These are phyloP conservation scores for Phialemoniopsis sp. DNA, from an alignment of 2,329 filamentous ascomycete species.

Conservation along the genomic window DNA sequence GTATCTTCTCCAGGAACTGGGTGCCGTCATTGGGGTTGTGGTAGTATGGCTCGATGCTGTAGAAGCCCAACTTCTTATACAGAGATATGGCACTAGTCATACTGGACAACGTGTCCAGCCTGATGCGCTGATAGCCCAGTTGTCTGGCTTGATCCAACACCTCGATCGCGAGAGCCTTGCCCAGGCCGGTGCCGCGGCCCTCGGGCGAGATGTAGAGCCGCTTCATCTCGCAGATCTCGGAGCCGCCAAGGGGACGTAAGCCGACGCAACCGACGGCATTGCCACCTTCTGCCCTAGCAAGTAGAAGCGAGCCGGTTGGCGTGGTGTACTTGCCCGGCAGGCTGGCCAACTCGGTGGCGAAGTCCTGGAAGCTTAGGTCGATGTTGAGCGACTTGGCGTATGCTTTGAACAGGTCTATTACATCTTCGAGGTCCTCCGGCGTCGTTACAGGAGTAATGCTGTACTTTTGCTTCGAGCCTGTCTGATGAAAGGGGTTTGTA, in stretches of 20 bases:
- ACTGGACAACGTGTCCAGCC: constrained; percentile 10
- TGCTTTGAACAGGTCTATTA: constrained; percentile 8
- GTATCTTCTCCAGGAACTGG: too few relatives aligned
- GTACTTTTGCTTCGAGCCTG: too few relatives aligned
- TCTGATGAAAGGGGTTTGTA: too few relatives aligned
- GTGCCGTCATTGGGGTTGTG: constrained; percentile 8
- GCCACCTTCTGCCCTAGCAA: constrained; percentile 1
- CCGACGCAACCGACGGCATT: constrained; percentile 6
- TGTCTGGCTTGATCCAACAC: constrained; percentile 3
- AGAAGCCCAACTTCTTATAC: constrained; percentile 42
- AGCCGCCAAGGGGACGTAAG: constrained; percentile 3
- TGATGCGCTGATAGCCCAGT: constrained; percentile 5
- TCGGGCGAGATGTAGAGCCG: constrained; percentile 8
- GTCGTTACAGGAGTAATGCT: too few relatives aligned
- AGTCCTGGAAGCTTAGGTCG: constrained; percentile 12
- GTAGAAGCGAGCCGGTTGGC: constrained; percentile 3
- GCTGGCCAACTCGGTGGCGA: constrained; percentile 7
- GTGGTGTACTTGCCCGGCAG: constrained; percentile 9
- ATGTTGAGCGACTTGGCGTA: constrained; percentile 9
- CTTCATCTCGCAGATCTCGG: constrained; percentile 9
- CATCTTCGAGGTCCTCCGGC: constrained; percentile 5
- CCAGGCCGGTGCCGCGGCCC: constrained; percentile 8
- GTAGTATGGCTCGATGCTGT: constrained; percentile 11
- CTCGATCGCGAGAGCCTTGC: background rate
- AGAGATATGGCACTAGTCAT: constrained; percentile 28